Conservation (phyloP, 2,329 filamentous ascomycete species). For the Beauveria australis region DNA sequence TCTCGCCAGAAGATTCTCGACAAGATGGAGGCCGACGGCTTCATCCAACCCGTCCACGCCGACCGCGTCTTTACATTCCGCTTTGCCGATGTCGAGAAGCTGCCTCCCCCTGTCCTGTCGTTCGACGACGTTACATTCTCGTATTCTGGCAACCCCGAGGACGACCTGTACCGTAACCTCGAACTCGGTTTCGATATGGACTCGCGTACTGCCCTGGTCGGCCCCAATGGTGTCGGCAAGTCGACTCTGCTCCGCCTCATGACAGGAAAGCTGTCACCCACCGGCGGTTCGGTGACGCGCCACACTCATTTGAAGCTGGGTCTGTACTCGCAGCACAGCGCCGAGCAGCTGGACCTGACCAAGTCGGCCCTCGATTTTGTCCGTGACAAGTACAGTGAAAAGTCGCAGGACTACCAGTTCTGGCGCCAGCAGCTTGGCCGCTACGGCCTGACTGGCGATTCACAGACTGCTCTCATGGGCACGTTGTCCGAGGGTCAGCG, state of each 20-base stretch:
- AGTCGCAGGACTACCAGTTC: conserved; percentile 97
- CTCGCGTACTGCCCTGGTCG: conserved; percentile 91
- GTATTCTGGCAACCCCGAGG: conserved; percentile 81
- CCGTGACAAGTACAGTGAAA: conserved; percentile 81
- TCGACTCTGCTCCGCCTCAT: conserved; percentile 93
- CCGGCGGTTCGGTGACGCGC: conserved; percentile 69
- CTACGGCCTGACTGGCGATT: conserved; percentile 87
- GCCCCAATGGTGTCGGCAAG: conserved; percentile 98
- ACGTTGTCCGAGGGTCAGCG: conserved; percentile 97
- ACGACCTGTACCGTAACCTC: conserved; percentile 92
- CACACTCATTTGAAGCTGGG: conserved; percentile 99
- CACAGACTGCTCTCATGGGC: conserved; percentile 95
- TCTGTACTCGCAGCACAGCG: conserved; percentile 96
- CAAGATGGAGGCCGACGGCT: conserved; percentile 99
- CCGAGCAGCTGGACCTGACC: conserved; percentile 95
- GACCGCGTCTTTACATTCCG: conserved; percentile 95
- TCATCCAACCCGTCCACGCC: conserved; percentile 80
- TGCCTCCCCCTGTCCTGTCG: conserved; percentile 92
- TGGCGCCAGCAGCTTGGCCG: conserved; percentile 96
- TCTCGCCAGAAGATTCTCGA: conserved; percentile 99
- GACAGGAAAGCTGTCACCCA: conserved; percentile 89
- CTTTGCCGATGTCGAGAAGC: conserved; percentile 97
- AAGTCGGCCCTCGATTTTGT: conserved; percentile 98
- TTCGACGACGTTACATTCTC: conserved; percentile 98
- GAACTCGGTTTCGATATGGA: conserved; percentile 99